Evolutionary conservation across 2,329 filamentous ascomycete genomes (phyloP), one percentile per base, ranked within the genome.

Genomic region (Diaporthe sp.): DNA sequence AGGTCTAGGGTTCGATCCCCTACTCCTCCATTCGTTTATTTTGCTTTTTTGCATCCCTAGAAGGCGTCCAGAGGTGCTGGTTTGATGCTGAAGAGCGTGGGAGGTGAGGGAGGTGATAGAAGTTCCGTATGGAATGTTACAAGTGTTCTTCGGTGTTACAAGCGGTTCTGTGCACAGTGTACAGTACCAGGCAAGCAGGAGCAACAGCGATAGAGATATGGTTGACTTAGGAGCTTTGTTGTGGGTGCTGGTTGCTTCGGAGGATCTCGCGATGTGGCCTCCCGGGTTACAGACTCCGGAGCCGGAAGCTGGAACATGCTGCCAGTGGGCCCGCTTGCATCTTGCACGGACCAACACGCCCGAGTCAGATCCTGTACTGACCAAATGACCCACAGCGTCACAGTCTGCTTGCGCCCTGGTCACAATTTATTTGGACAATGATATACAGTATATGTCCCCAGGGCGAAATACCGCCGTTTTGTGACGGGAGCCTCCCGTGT

Each of bases 1-100:
- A 75, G 73, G 73, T 53, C 73, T 42, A n/a, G 73, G 44, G 65
- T 75, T 71, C 73, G 65, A 75, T 62, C 73, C 73, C 44, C 67
- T 31, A 34, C 42, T 42, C 42, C 72, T 74, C 72, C 62, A 71
- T 0, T 7, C 8, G 17, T 61, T 74, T 42, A 51, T 5, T 8
- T 49, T 12, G 37, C 42, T 49, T 58, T 28, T 37, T 60, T 57
- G 60, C 31, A 28, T 31, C 22, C 5, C 9, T 22, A 53, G 37
- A 25, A 57, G 9, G 34, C 37, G 13, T 72, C 12, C 34, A 28
- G n/a, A 49, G 31, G 13, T 25, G 4, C 9, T 12, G 5, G 3
- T 13, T 28, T 46, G 3, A 12, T 31, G 13, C 25, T 22, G 13
- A 22, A 46, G 39, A 5, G 39, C 12, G 25, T 22, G 9, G 42